Evolutionary conservation across 805 yeast species (phyloP), one percentile per base, ranked within the genome.

Genomic region (Helenozyma rhizophorensis): DNA sequence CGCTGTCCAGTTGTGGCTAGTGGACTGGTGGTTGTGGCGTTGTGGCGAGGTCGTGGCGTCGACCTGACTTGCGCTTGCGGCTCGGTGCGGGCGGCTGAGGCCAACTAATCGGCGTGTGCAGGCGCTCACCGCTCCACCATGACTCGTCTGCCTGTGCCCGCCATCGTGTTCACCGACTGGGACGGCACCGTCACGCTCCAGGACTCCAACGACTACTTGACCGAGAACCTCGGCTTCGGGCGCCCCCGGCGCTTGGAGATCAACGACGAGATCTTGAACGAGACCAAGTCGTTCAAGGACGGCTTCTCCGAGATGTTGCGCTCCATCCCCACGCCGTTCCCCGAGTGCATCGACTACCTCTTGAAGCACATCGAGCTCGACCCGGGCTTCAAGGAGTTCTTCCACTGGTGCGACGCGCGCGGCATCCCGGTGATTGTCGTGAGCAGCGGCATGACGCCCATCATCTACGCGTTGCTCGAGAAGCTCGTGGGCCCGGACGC

Each of bases 151-250:
- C 15, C 58, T 27, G 56, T 60, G 17, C 62, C 60, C 30, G 90
- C 95, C 28, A 87, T 93, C 51, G 83, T 93, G 26, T 93, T 93
- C 68, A 84, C 97, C 26, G 99, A 93, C 59, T 93, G 94, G 78
- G 99, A 93, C 57, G 99, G 99, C 18, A 93, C 98, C 2, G 93
- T 93, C 43, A 93, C 98, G 9, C 65, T 84, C 39, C 95, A 90
- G 58, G 99, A 93, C 58, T 84, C 96, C 39, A 93, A 93, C 58
- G 97, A 93, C 59, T 83, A 70, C 56, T 65, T 93, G 42, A 89
- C 97, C 7, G 97, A 93, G 56, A 76, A 76, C 48, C 66, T 83
- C 14, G 99, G 99, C 3, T 83, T 87, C 58, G 97, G 97, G 3
- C 62, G 65, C 30, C 77, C 69, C 17, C 70, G 71, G 42, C 75